Conservation (phyloP, 331 rosid species). For the Quercus phellos region DNA sequence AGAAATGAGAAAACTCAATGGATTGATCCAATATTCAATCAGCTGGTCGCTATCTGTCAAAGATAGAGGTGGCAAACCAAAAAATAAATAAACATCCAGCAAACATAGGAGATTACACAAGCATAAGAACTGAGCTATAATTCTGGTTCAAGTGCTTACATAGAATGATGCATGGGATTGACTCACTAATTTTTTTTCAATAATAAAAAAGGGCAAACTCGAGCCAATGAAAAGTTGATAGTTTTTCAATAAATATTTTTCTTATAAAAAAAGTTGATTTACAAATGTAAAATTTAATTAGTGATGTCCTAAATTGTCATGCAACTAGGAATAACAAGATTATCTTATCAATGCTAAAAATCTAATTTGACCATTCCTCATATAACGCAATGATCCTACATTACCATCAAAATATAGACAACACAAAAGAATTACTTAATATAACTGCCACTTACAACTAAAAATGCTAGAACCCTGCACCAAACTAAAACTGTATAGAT, state of each 20-base stretch:
- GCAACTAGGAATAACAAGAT: not conserved
- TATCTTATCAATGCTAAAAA: not conserved
- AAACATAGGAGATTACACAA: not conserved
- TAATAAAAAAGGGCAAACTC: not conserved
- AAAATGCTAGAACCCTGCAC: conserved; percentile 95
- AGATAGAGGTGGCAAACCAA: not conserved
- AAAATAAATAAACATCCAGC: not conserved
- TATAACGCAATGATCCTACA: not conserved
- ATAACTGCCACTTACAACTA: conserved; percentile 70
- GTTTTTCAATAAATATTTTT: too few species aligned
- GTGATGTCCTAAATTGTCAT: not conserved
- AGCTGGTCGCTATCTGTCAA: not conserved
- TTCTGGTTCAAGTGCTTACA: not conserved
- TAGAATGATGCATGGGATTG: not conserved
- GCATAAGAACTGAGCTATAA: not conserved
- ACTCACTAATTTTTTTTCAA: not conserved
- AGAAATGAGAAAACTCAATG: not conserved
- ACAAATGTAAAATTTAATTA: not conserved
- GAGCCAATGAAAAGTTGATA: not conserved
- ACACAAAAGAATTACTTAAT: not conserved
- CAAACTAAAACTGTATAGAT: conserved; percentile 85
- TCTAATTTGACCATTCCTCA: not conserved
- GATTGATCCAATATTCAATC: not conserved
- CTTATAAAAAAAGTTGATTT: too few species aligned
- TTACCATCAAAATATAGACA: not conserved